Evolutionary conservation across 164 flowering plant genomes (phyloP), one percentile per base, ranked within the genome.

Genomic region (Magnolia kwangsiensis): DNA sequence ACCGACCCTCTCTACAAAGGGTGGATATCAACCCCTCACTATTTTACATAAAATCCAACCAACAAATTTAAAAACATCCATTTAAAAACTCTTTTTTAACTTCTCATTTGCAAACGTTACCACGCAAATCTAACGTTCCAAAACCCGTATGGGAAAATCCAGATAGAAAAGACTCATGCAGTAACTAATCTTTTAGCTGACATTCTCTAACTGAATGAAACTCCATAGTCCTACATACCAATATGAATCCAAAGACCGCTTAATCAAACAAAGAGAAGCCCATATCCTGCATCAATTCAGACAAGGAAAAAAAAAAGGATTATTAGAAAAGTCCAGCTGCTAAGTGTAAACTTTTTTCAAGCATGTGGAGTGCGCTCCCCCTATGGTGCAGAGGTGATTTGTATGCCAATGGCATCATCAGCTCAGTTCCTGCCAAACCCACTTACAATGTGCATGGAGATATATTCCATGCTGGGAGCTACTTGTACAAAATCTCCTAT

Each of bases 221-320:
- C 20, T 8, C 67, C 58, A 73, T n/a, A 13, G 2, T 16, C 59
- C 55, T 4, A 24, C 23, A 73, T 19, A 9, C 14, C 59, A 13
- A 8, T 16, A 58, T 20, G 9, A 18, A 74, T 13, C 59, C 6
- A 5, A 19, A 8, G 10, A 14, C 14, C 27, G 67, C 84, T 83
- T 75, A 87, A 77, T 87, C 87, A 23, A 85, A 87, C n/a, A 87
- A 80, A 79, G 88, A 79, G 72, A 85, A 87, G 61, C 88, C 87
- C 88, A 87, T 84, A 51, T 87, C 89, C 89, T 84, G 89, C 73
- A 77, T 49, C 51, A 75, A n/a, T 13, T 19, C 31, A n/a, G 73
- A 29, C 63, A 21, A 66, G 6, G 45, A 7, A 4, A 68, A 4
- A 13, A 11, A 29, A 6, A 27, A 2, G 7, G 45, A 37, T 37